phyloP scores from a whole-genome alignment of 768 basidiomycete species.

The Russula lepida region DNA sequence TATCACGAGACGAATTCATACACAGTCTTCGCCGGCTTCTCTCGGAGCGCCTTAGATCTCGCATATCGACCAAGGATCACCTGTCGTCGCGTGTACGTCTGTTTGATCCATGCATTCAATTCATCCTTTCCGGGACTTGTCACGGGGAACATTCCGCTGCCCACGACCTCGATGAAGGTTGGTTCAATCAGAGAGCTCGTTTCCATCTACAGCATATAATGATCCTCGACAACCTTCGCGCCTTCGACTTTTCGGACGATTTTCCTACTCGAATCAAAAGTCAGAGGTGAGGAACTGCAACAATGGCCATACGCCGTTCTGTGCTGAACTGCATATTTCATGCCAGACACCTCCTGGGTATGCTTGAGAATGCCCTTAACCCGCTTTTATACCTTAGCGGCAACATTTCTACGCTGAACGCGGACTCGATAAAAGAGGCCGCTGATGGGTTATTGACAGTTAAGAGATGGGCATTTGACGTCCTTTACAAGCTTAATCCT shows the following conservation, averaged over 20 bases:
- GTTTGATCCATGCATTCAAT: constrained; percentile 7
- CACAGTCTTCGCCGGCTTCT: neutral
- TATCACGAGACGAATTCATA: constrained; percentile 2
- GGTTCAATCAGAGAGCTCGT: constrained; percentile 36
- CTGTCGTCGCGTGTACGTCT: neutral
- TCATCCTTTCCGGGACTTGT: constrained; percentile 34
- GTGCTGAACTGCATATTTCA: neutral
- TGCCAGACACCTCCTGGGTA: neutral
- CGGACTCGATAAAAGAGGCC: constrained; percentile 34
- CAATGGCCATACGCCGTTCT: neutral
- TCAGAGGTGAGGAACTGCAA: neutral
- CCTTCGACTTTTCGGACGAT: neutral
- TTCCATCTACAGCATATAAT: constrained; percentile 43
- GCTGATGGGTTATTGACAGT: constrained; percentile 31
- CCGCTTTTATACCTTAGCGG: constrained; percentile 43
- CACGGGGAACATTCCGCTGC: constrained; percentile 31
- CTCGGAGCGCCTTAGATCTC: neutral
- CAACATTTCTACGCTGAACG: constrained; percentile 31
- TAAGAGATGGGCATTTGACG: constrained; percentile 38
- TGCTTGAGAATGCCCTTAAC: constrained; percentile 41
- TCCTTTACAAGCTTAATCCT: constrained; percentile 31
- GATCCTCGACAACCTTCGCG: constrained; percentile 33
- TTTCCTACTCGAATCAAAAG: neutral
- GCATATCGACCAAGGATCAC: neutral
- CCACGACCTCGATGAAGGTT: constrained; percentile 24